Base-by-base conservation (phyloP, 73 alveolate species). In the Breviolum minutum region DNA sequence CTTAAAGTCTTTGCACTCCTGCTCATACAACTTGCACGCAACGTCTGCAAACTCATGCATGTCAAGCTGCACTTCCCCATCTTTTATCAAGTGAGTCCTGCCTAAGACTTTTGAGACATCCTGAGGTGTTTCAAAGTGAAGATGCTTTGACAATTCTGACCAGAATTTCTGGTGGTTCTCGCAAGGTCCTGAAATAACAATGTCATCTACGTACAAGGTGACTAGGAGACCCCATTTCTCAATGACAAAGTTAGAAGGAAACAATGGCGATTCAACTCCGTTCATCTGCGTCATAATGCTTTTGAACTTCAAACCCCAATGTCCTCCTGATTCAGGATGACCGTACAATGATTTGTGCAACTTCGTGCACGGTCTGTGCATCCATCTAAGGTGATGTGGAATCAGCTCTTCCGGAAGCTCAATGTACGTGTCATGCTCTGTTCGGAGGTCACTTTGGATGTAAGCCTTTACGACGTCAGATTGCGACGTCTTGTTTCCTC, bases 321-420 rank as follows among this genome's bases (percentile, higher is more conserved):
- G 95, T 54, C 95, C 95, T 54, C 95, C 95, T 27, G 73, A 13
- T 29, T 88, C 95, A 54, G 95, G 95, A 70, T 87, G 95, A 0
- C 95, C 95, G 73, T 87, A 87, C 68, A 87, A n/a, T 3, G 71
- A 30, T 16, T 87, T 87, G 54, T 17, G 40, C 40, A 87, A 70
- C 69, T 74, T 29, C 8, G 63, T 54, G 85, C 95, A 87, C 5
- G 95, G 95, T 30, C 95, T 66, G 68, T 10, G 69, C 27, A 66
- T 10, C 27, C 80, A 54, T 13, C 54, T 60, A 70, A 68, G 69
- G 63, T 87, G 77, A 48, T 66, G 54, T 8, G 95, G 95, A n/a
- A 66, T 24, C 69, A 87, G 17, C 16, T 87, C 95, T 13, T 30
- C 73, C 1, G 95, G 95, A 1, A 87, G 85, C 60, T 87, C 95